These are phyloP conservation scores for Fusarium lateritium DNA, from an alignment of 2,329 filamentous ascomycete genomes.

Conservation along the genomic window DNA sequence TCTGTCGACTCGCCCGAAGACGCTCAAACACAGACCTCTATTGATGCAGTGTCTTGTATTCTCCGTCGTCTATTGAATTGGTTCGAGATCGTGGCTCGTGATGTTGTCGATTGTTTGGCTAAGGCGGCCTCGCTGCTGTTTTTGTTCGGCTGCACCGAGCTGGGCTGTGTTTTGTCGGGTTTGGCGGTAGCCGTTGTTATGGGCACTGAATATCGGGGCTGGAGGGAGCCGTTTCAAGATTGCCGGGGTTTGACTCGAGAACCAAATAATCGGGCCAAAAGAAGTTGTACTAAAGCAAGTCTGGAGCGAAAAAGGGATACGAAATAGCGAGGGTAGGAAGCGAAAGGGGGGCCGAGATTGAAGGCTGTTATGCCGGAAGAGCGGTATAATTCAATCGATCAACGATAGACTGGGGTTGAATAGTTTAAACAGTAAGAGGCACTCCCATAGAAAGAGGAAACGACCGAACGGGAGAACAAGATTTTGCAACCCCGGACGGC, in stretches of 20 bases:
- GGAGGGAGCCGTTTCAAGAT: slow-evolving; percentile 49
- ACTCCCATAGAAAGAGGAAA: slow-evolving; percentile 25
- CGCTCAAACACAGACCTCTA: slow-evolving; percentile 4
- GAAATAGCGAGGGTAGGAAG: slow-evolving; percentile 45
- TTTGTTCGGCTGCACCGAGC: slow-evolving; percentile 38
- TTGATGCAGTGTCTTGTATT: slow-evolving; percentile 1
- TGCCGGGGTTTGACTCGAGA: slow-evolving; percentile 43
- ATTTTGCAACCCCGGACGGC: slow-evolving; percentile 37
- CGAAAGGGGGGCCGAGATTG: slow-evolving; percentile 28
- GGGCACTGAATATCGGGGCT: slow-evolving; percentile 44
- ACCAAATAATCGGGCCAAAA: slow-evolving; percentile 41
- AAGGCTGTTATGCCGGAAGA: slow-evolving; percentile 20
- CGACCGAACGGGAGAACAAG: slow-evolving; percentile 36
- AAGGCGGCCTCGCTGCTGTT: slow-evolving; percentile 38
- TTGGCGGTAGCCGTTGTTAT: slow-evolving; percentile 44
- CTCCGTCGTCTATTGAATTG: slow-evolving; percentile 8
- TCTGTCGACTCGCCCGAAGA: slow-evolving; percentile 29
- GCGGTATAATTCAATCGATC: slow-evolving; percentile 43
- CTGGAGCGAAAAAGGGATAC: slow-evolving; percentile 43
- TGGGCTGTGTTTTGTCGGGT: slow-evolving; percentile 25
- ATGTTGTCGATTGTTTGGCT: slow-evolving; percentile 24
- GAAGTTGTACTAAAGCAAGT: slow-evolving; percentile 42
- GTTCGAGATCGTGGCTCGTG: slow-evolving; percentile 20
- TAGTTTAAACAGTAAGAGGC: slow-evolving; percentile 17
- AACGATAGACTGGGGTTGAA: slow-evolving; percentile 43